These are phyloP conservation scores for Alternaria sp. DNA, from an alignment of 2,329 filamentous ascomycete genomes.

Conservation along the genomic window DNA sequence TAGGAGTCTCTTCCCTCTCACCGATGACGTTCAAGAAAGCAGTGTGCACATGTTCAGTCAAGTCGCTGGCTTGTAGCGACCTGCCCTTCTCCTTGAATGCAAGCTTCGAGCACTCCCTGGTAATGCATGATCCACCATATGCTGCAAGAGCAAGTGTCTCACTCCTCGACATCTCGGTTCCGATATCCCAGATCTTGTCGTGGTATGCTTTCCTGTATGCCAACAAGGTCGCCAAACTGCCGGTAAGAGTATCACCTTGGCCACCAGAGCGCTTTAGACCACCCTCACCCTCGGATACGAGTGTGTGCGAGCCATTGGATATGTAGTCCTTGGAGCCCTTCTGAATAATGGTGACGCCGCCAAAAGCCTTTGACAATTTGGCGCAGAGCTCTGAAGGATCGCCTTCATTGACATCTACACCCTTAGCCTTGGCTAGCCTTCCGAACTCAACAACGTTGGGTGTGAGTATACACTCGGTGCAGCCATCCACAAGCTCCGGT, in stretches of 20 bases:
- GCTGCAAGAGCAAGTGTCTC: conserved; percentile 77
- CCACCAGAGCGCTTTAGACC: conserved; percentile 91
- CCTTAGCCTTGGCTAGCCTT: conserved; percentile 77
- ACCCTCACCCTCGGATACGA: conserved; percentile 78
- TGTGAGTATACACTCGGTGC: conserved; percentile 84
- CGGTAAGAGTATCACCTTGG: conserved; percentile 94
- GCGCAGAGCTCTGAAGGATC: conserved; percentile 67
- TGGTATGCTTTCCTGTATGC: conserved; percentile 89
- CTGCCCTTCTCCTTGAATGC: conserved; percentile 88
- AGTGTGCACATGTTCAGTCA: conserved; percentile 87
- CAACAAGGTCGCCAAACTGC: conserved; percentile 84
- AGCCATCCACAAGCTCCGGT: conserved; percentile 81
- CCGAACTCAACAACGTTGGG: conserved; percentile 95
- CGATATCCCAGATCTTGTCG: conserved; percentile 77
- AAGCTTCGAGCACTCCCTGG: conserved; percentile 86
- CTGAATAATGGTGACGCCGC: conserved; percentile 89
- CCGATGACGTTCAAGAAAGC: conserved; percentile 85
- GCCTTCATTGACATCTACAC: conserved; percentile 66
- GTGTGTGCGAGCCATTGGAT: conserved; percentile 78
- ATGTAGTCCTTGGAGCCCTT: conserved; percentile 87
- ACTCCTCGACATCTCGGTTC: conserved; percentile 61
- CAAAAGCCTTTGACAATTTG: conserved; percentile 77
- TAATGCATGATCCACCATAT: conserved; percentile 86
- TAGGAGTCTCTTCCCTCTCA: conserved; percentile 57
- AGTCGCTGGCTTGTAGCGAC: conserved; percentile 88